Conservation (phyloP, 495 filamentous ascomycete genomes). For the Xylaria curta region DNA sequence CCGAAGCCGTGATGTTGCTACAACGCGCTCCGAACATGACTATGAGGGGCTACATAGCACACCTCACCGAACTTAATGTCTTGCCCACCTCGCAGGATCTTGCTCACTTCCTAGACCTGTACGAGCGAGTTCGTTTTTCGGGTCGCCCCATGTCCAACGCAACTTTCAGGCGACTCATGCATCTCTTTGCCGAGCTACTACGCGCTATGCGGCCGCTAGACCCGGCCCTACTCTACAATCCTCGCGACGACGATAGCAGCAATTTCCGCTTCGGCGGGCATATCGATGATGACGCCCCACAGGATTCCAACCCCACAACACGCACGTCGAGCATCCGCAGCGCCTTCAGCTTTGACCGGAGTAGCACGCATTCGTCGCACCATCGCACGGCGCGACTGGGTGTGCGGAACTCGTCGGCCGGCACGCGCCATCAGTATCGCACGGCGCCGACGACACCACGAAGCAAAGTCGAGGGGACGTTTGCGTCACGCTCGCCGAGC, state of each 20-base stretch:
- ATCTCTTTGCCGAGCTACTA: slow-evolving; percentile 82
- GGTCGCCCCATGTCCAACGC: slow-evolving; percentile 58
- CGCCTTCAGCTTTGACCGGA: slow-evolving; percentile 34
- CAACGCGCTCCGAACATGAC: slow-evolving; percentile 76
- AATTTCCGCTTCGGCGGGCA: slow-evolving; percentile 49
- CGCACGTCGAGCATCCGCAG: slow-evolving; percentile 30
- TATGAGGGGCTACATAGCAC: slow-evolving; percentile 77
- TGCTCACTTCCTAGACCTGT: slow-evolving; percentile 70
- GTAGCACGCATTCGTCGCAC: slow-evolving; percentile 36
- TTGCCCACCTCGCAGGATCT: slow-evolving; percentile 63
- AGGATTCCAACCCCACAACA: slow-evolving; percentile 39
- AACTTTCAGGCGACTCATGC: slow-evolving; percentile 84
- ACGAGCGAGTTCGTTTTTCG: slow-evolving; percentile 87
- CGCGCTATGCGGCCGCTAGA: slow-evolving; percentile 73
- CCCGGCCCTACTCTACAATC: slow-evolving; percentile 52
- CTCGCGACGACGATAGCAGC: slow-evolving; percentile 28
- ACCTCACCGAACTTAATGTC: slow-evolving; percentile 70
- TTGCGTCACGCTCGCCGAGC: slow-evolving; percentile 42
- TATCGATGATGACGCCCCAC: slow-evolving; percentile 54
- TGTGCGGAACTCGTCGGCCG: slow-evolving; percentile 45
- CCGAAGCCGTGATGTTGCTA: slow-evolving; percentile 70
- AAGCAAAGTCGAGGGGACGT: slow-evolving; percentile 40
- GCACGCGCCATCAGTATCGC: slow-evolving; percentile 47
- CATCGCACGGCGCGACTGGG: slow-evolving; percentile 28
- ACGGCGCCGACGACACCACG: slow-evolving; percentile 61